Conservation (phyloP, 495 filamentous ascomycete species). For the Penicillium arizonense region DNA sequence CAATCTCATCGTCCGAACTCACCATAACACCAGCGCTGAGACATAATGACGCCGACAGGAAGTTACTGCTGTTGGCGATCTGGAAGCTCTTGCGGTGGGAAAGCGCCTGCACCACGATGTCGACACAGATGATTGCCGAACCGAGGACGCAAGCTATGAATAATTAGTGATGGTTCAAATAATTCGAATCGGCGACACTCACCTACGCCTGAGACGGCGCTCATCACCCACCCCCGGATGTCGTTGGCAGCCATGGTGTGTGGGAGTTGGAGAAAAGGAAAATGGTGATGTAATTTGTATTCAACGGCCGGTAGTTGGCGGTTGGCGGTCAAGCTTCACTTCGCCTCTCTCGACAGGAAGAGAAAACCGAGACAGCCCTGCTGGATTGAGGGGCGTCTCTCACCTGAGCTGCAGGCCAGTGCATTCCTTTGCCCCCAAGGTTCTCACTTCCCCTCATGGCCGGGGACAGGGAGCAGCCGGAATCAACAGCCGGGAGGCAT, state of each 20-base stretch:
- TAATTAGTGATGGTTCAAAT: not conserved
- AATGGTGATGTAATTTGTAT: conserved; percentile 18
- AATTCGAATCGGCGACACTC: conserved; percentile 19
- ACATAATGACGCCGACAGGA: conserved; percentile 84
- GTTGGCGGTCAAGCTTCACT: conserved; percentile 16
- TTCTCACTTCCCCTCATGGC: conserved; percentile 9
- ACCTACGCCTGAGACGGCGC: conserved; percentile 78
- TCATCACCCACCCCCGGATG: conserved; percentile 91
- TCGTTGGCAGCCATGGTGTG: conserved; percentile 63
- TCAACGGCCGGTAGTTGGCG: not conserved
- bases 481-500: not conserved
- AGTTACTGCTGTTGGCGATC: conserved; percentile 84
- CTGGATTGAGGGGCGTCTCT: not conserved
- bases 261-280: conserved; percentile 14
- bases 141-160: conserved; percentile 72
- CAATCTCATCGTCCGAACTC: conserved; percentile 17
- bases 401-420: not conserved
- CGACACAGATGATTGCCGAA: conserved; percentile 82
- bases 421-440: conserved; percentile 17
- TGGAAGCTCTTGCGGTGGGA: conserved; percentile 73
- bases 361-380: not conserved
- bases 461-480: not conserved
- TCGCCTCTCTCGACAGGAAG: not conserved
- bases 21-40: conserved; percentile 99
- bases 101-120: conserved; percentile 68